Base-by-base conservation (phyloP, 768 basidiomycete genomes). In the Sarcodon aspratus region DNA sequence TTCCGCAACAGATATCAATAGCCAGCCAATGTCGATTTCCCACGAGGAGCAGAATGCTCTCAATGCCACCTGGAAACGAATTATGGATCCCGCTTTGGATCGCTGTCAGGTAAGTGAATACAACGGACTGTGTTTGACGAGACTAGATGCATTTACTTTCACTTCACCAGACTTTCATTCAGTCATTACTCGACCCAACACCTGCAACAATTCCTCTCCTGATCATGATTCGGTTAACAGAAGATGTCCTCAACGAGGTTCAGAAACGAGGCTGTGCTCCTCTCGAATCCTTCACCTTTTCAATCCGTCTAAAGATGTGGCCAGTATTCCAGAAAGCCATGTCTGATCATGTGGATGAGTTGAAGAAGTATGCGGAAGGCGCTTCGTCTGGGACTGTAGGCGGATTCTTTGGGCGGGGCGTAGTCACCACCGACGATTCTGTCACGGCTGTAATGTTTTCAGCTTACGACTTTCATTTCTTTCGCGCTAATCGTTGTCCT, bases 241-340 rank as follows among this genome's bases (percentile, higher is more conserved):
- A 97, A 62, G 78, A 80, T 38, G 73, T 92, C 36, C 75, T 86
- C 42, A 57, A 72, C 6, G 84, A 89, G 56, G 76, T 89, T 10
- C 85, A 91, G 59, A 76, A 74, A 54, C 80, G 92, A 44, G 77
- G 74, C 9, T 91, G 87, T 56, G 68, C 81, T 6, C 88, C 93
- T 11, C 73, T 93, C 17, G 88, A 94, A 56, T 74, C 77, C 7
- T 92, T 84, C 62, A 72, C 94, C 46, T 86, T 92, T 61, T 72
- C 75, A 1, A 71, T 93, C 40, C 82, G 90, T 17, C 66, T 99
- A 48, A 75, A 82, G 55, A 79, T 98, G 73, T 98, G 93, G 91
- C 96, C 95, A 1, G 71, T 85, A 5, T 98, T 95, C 65, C 86
- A 94, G 60, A 94, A 87, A 58, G 76, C 75, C 32, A 86, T 97